phyloP scores from a whole-genome alignment of 2,329 filamentous ascomycete species.

The Fusarium fracticaudum region DNA sequence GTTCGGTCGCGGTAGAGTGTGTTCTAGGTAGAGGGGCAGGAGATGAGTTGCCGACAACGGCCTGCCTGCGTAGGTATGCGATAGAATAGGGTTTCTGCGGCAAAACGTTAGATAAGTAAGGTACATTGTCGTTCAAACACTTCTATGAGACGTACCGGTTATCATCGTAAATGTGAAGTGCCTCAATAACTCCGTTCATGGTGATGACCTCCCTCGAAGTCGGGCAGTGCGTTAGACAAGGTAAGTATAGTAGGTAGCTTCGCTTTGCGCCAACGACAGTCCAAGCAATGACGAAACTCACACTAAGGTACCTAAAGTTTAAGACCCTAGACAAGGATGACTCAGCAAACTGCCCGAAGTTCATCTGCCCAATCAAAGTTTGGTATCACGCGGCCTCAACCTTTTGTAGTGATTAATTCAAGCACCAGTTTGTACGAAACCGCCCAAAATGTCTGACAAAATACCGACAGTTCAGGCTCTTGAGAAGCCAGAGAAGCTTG shows the following conservation, averaged over 20 bases:
- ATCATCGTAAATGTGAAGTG: conserved; percentile 96
- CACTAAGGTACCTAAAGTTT: neutral
- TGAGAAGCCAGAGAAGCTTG: conserved; percentile 69
- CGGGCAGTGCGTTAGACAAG: conserved; percentile 13
- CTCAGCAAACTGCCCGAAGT: conserved; percentile 33
- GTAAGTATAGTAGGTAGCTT: neutral
- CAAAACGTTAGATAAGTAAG: conserved; percentile 34
- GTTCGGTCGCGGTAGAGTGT: conserved; percentile 82
- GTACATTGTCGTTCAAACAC: neutral
- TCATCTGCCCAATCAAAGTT: conserved; percentile 34
- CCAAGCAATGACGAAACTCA: conserved; percentile 46
- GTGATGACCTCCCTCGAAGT: conserved; percentile 49
- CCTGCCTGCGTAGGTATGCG: conserved; percentile 86
- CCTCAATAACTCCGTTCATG: conserved; percentile 91
- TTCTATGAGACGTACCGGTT: conserved; percentile 70
- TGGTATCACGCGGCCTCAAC: conserved; percentile 16
- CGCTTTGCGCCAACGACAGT: conserved; percentile 19
- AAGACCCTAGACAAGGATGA: conserved; percentile 29
- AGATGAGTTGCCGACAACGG: conserved; percentile 80
- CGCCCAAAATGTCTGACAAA: conserved; percentile 49
- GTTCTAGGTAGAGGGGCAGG: conserved; percentile 86
- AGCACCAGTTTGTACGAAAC: neutral
- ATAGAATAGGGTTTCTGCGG: conserved; percentile 80
- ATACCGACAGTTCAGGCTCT: conserved; percentile 62
- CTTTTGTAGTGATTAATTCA: conserved; percentile 27